phyloP scores from a whole-genome alignment of 106 monocot species.

The Dendrobium nobile region DNA sequence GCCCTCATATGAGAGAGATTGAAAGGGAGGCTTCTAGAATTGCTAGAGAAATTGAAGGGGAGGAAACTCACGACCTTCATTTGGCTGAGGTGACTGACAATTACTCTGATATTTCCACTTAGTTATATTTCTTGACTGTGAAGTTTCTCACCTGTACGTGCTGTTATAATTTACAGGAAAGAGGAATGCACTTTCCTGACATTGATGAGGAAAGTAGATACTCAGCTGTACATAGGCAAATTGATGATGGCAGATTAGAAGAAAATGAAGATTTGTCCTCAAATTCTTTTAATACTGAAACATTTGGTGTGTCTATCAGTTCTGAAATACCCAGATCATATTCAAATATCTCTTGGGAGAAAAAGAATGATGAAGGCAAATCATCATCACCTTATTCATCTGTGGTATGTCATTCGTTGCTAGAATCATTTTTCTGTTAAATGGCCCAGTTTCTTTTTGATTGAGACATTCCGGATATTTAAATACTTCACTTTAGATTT shows the following conservation, averaged over 20 bases:
- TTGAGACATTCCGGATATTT: neutral
- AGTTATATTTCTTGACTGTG: neutral
- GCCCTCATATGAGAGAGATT: slow-evolving; percentile 68
- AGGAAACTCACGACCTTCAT: slow-evolving; percentile 82
- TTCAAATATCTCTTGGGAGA: slow-evolving; percentile 23
- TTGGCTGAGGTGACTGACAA: slow-evolving; percentile 61
- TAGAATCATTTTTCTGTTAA: neutral
- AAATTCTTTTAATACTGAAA: slow-evolving; percentile 25
- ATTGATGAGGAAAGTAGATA: slow-evolving; percentile 86
- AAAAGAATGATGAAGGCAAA: slow-evolving; percentile 22
- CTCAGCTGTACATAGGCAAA: slow-evolving; percentile 75
- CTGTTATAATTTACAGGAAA: slow-evolving; percentile 57
- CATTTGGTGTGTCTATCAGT: slow-evolving; percentile 19
- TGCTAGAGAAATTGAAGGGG: slow-evolving; percentile 95
- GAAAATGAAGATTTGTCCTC: slow-evolving; percentile 15
- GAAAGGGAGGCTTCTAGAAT: slow-evolving; percentile 77
- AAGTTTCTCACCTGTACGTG: neutral
- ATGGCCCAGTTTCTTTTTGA: neutral
- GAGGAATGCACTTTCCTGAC: slow-evolving; percentile 61
- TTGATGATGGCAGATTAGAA: slow-evolving; percentile 26
- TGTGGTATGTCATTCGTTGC: slow-evolving; percentile 19
- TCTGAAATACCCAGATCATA: slow-evolving; percentile 14
- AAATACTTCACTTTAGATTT: neutral
- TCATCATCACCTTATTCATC: slow-evolving; percentile 30
- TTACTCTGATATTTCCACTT: neutral